Evolutionary conservation across 164 flowering plant species (phyloP).

Genomic region (Echeveria elegans): DNA sequence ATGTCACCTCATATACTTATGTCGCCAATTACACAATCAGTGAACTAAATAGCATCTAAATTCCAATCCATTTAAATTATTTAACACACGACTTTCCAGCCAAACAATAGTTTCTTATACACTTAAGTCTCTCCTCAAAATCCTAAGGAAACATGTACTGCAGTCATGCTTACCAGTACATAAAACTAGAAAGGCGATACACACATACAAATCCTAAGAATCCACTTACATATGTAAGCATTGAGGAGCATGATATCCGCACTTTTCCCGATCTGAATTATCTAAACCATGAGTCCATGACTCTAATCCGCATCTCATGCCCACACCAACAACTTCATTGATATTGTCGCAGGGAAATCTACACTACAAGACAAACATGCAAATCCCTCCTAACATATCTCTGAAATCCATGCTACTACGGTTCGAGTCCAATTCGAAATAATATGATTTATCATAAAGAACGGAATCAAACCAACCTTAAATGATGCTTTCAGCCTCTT

Average conservation of each 20-base stretch:
- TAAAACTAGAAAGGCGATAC: not conserved
- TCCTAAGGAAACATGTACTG: constrained; percentile 31
- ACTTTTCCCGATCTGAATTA: not conserved
- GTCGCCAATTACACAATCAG: not conserved
- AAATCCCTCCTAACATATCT: not conserved
- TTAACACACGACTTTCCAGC: not conserved
- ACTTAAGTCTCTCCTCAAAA: constrained; percentile 19
- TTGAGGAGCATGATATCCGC: not conserved
- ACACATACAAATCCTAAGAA: too few relatives aligned
- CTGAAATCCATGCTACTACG: not conserved
- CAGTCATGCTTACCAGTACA: not conserved
- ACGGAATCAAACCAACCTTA: constrained; percentile 40
- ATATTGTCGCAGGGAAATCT: not conserved
- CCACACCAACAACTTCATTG: not conserved
- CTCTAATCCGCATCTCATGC: not conserved
- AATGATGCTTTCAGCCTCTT: constrained; percentile 83
- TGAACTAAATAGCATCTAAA: not conserved
- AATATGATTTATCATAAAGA: not conserved
- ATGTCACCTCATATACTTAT: not conserved
- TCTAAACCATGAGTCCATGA: too few relatives aligned
- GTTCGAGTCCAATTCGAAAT: not conserved
- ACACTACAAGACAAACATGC: not conserved
- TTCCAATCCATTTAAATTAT: not conserved
- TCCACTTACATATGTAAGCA: too few relatives aligned
- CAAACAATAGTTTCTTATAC: not conserved